These are phyloP conservation scores for Moesziomyces antarcticus DNA, from an alignment of 1,284 basidiomycete species.

Conservation along the genomic window DNA sequence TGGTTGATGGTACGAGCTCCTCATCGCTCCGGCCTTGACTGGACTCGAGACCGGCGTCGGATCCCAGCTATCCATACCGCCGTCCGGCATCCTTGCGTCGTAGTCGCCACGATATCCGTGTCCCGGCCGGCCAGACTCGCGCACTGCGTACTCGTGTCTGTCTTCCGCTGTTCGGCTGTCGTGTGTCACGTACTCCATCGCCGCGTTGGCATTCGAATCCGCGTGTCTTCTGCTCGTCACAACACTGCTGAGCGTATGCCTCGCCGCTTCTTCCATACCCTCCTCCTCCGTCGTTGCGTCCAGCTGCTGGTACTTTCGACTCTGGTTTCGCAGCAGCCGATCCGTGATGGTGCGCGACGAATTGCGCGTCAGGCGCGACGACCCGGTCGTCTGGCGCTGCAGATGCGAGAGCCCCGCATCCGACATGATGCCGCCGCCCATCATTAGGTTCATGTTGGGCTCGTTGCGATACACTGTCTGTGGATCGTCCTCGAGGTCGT, in stretches of 20 bases:
- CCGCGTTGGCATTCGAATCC: background rate
- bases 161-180: background rate
- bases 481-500: constrained; percentile 19
- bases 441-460: constrained; percentile 42
- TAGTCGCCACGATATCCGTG: constrained; percentile 5
- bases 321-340: constrained; percentile 11
- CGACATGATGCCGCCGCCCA: constrained; percentile 39
- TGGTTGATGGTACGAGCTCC: background rate
- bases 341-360: constrained; percentile 22
- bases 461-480: constrained; percentile 28
- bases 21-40: constrained; percentile 1
- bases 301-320: constrained; percentile 31
- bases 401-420: constrained; percentile 33
- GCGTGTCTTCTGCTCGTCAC: background rate
- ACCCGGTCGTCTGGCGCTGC: constrained; percentile 32
- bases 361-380: constrained; percentile 19
- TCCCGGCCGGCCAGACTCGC: constrained; percentile 6
- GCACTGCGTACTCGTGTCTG: background rate
- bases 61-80: constrained; percentile 6
- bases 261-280: constrained; percentile 4
- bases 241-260: constrained; percentile 4
- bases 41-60: constrained; percentile 16
- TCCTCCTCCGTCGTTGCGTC: constrained; percentile 23
- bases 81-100: constrained; percentile 3
- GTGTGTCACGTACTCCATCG: background rate